These are phyloP conservation scores for Pyricularia sp. DNA, from an alignment of 2,329 filamentous ascomycete genomes.

Conservation along the genomic window DNA sequence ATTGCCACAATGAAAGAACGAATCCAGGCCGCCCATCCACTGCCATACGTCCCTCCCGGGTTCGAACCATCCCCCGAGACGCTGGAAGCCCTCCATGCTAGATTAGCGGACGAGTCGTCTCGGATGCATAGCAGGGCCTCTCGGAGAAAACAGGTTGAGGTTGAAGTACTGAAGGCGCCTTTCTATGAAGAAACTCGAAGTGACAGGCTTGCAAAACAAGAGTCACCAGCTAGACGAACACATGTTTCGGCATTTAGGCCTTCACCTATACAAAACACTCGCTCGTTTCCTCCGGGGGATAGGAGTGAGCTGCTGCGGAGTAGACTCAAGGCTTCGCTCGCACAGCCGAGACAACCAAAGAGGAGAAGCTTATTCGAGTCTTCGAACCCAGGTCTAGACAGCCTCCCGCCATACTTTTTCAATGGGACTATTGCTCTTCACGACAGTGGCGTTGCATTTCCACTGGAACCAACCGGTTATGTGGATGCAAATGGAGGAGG, in stretches of 20 bases:
- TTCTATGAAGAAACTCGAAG: slow-evolving; percentile 28
- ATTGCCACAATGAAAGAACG: slow-evolving; percentile 33
- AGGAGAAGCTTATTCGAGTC: neutral
- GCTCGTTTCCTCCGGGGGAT: neutral
- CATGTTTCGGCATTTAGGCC: neutral
- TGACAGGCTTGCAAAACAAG: slow-evolving; percentile 1
- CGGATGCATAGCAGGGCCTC: slow-evolving; percentile 18
- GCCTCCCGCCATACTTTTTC: slow-evolving; percentile 10
- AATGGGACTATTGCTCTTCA: neutral
- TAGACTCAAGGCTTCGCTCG: neutral
- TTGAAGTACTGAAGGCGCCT: slow-evolving; percentile 40
- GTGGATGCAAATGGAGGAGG: neutral
- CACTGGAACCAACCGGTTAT: neutral
- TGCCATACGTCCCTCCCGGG: slow-evolving; percentile 28
- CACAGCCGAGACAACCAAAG: neutral
- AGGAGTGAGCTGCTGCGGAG: neutral
- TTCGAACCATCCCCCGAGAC: slow-evolving; percentile 20
- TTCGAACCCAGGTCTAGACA: slow-evolving; percentile 11
- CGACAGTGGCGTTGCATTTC: neutral
- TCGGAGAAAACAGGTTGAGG: slow-evolving; percentile 27
- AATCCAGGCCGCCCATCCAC: slow-evolving; percentile 37
- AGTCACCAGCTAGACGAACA: neutral
- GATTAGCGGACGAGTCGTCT: neutral
- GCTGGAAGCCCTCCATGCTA: neutral
- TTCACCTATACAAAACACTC: neutral